Base-by-base conservation (phyloP, 345 rosid genomes). In the Hibiscus mutabilis region DNA sequence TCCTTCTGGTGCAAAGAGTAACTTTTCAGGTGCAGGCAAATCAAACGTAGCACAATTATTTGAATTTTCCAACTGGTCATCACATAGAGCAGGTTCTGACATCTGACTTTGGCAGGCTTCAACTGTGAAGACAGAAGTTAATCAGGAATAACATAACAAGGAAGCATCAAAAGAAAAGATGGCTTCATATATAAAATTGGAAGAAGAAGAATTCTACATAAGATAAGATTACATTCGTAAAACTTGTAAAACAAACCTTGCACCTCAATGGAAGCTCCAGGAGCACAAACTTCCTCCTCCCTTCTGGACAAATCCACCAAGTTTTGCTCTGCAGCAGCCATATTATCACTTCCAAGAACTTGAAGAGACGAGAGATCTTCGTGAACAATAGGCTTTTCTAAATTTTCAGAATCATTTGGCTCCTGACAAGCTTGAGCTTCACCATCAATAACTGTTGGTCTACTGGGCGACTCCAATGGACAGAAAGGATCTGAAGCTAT, bases 11-110 rank as follows among this genome's bases (percentile, higher is more conserved):
- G 76, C 85, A 58, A 88, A 87, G 52, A 92, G 91, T 77, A 92
- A 77, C 83, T 76, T 90, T 78, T 92, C 98, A 74, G 93, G 96
- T 60, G 90, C 85, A 69, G 96, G 86, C 62, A 86, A 74, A 64
- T 86, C 89, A 72, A 83, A 68, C 42, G 63, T 80, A 44, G 55
- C 59, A 55, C 74, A 73, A 62, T 75, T 75, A 73, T 81, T 67
- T 73, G 77, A 69, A 56, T 77, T 72, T 69, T 79, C 85, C 64
- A 73, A 44, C 66, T 74, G 88, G 66, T 78, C 79, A 76, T 79
- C 80, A 80, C 74, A 74, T 21, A 78, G 22, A 65, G 12, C 69
- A 13, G 81, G 87, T 67, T 76, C 79, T 68, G 78, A 73, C 66
- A 69, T 77, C 76, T 71, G 85, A 72, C 71, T 79, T 51, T 66